Conservation (phyloP, 352 stramenopile genomes). For the Globisporangium parvum region DNA sequence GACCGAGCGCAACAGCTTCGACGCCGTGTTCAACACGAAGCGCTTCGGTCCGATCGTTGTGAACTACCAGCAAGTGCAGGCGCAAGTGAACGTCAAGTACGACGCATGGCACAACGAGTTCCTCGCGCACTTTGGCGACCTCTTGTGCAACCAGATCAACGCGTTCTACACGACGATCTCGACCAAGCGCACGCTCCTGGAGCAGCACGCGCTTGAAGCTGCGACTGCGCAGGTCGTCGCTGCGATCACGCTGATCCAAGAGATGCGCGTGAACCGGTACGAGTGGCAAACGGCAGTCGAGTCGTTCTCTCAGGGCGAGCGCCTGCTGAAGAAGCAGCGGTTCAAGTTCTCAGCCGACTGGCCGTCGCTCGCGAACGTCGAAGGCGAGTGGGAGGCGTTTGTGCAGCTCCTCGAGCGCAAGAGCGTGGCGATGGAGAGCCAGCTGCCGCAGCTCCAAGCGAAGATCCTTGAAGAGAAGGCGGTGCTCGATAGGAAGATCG, state of each 20-base stretch:
- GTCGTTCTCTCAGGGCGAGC: conserved; percentile 92
- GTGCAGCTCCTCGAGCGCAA: conserved; percentile 86
- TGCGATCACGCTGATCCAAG: conserved; percentile 86
- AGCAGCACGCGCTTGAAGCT: conserved; percentile 94
- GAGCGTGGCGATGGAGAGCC: conserved; percentile 93
- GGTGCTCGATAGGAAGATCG: conserved; percentile 78
- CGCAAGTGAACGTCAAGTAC: conserved; percentile 97
- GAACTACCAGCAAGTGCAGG: conserved; percentile 91
- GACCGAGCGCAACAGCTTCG: conserved; percentile 92
- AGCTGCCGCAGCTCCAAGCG: conserved; percentile 95
- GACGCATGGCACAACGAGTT: conserved; percentile 99
- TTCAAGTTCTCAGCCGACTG: conserved; percentile 95
- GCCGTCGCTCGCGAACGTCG: conserved; percentile 94
- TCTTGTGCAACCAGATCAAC: conserved; percentile 92
- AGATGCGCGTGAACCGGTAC: conserved; percentile 71
- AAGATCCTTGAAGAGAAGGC: conserved; percentile 97
- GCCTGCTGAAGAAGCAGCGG: conserved; percentile 94
- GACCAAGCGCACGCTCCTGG: conserved; percentile 84
- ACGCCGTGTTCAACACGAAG: conserved; percentile 88
- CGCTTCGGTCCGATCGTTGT: conserved; percentile 86
- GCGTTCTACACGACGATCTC: conserved; percentile 85
- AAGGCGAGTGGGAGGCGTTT: conserved; percentile 96
- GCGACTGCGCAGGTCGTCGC: conserved; percentile 95
- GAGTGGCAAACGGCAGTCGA: conserved; percentile 79
- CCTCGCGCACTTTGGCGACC: conserved; percentile 91